A percentile compares a stretch with the other conserved stretches of the same genome.
phyloP scores from a whole-genome alignment of 441 rosid genomes.

The Theobroma grandiflorum region DNA sequence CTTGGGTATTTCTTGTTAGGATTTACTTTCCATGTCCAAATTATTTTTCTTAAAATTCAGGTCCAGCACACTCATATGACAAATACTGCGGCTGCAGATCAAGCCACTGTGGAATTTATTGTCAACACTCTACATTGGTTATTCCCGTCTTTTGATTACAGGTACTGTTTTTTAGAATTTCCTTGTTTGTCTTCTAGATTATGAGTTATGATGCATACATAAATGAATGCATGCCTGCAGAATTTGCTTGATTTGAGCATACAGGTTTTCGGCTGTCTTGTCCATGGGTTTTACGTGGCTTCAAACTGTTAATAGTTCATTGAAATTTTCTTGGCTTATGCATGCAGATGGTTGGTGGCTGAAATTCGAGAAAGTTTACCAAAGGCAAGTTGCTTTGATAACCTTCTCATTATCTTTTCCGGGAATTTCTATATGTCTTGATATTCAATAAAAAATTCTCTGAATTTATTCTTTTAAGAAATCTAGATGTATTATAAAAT shows the following conservation, averaged over 20 bases:
- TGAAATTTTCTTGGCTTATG: constrained; percentile 42
- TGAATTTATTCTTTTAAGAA: neutral
- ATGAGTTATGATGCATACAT: neutral
- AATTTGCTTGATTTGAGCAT: neutral
- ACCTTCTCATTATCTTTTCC: constrained; percentile 2
- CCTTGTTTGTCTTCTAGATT: neutral
- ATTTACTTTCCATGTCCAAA: constrained; percentile 30
- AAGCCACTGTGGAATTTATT: constrained; percentile 76
- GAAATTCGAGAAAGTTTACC: constrained; percentile 94
- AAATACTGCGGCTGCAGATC: constrained; percentile 92
- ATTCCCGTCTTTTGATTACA: constrained; percentile 93
- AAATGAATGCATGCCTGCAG: neutral
- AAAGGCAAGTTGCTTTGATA: constrained; percentile 64
- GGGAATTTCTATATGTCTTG: neutral
- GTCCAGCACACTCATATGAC: constrained; percentile 96
- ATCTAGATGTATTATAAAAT: neutral
- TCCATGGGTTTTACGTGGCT: neutral
- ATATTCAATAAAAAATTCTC: neutral
- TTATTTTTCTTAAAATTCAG: constrained; percentile 49
- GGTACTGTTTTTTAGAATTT: constrained; percentile 46
- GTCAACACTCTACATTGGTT: constrained; percentile 81
- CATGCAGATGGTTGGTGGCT: constrained; percentile 86
- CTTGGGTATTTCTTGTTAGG: constrained; percentile 15
- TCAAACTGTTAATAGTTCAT: constrained; percentile 23
- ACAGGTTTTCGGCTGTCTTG: neutral